Base-by-base conservation (phyloP, 108 stramenopile genomes). In the Fistulifera solaris region DNA sequence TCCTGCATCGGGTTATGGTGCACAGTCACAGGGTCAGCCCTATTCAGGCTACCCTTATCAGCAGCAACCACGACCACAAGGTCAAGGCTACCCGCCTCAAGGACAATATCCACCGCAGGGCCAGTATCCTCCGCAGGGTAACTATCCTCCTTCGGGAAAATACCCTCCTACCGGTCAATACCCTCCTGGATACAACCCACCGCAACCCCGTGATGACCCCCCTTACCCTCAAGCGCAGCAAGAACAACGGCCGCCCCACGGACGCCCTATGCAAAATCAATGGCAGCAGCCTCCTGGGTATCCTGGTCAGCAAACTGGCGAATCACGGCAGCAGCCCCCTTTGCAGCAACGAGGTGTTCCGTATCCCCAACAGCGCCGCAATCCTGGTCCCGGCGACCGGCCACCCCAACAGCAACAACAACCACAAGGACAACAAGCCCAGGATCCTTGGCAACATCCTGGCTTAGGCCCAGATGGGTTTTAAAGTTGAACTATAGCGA, bases 161-260 rank as follows among this genome's bases (percentile, higher is more conserved):
- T 21, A 38, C 12, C 39, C 16, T 10, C 56, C 56, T 25, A 10
- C n/a, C 4, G 28, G 35, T 18, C 41, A 23, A 10, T 42, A 44
- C 23, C 52, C 54, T 38, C 41, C 56, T 16, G 39, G 39, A n/a
- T 57, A 57, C 56, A 21, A 18, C 17, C 56, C 56, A 44, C 56
- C 38, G 4, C 42, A 42, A 35, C 42, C 38, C 18, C 56, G 39
- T 2, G 17, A 42, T 22, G 56, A 40, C 23, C 41, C 41, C 6
- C 16, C 38, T 19, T 23, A 43, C 25, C 54, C 54, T 43, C 39
- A 57, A 27, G 22, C n/a, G 2, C 18, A 11, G 14, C 40, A 26
- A 31, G 38, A n/a, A 44, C 16, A 40, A 11, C 39, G 21, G 1
- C 56, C 40, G 40, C 56, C 21, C 16, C 25, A 40, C 41, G 17